These are phyloP conservation scores for Calycina marina DNA, from an alignment of 2,329 filamentous ascomycete species.

Conservation along the genomic window DNA sequence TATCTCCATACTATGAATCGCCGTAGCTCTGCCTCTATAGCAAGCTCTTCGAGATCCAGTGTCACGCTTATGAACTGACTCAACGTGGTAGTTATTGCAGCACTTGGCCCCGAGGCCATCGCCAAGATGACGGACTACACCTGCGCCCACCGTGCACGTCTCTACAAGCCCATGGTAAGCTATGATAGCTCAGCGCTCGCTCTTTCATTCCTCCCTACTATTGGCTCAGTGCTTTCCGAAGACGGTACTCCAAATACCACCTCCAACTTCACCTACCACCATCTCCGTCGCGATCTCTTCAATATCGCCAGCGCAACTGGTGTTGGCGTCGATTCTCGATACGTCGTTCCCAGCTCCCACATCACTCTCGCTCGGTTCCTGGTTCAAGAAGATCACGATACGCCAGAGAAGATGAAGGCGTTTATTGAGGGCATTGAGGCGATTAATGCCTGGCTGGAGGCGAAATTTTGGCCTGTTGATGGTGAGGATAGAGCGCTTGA, in stretches of 20 bases:
- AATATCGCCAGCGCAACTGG: slow-evolving; percentile 43
- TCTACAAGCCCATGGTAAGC: slow-evolving; percentile 70
- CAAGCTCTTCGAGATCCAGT: too few relatives aligned
- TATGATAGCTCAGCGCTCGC: slow-evolving; percentile 79
- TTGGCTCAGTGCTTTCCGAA: slow-evolving; percentile 8
- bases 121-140: slow-evolving; percentile 51
- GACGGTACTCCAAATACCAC: slow-evolving; percentile 23
- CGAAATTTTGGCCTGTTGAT: slow-evolving; percentile 50
- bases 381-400: slow-evolving; percentile 46
- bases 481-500: slow-evolving; percentile 27
- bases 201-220: slow-evolving; percentile 61
- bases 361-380: slow-evolving; percentile 78
- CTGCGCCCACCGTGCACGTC: slow-evolving; percentile 49
- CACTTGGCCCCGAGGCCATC: slow-evolving; percentile 37
- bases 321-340: slow-evolving; percentile 60
- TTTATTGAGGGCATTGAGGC: slow-evolving; percentile 59
- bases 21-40: too few relatives aligned
- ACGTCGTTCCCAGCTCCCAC: slow-evolving; percentile 80
- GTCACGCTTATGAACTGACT: too few relatives aligned
- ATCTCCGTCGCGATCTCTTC: slow-evolving; percentile 70
- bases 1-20: too few relatives aligned
- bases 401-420: slow-evolving; percentile 32
- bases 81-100: slow-evolving; percentile 31
- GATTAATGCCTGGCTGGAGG: slow-evolving; percentile 62
- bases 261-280: slow-evolving; percentile 79